Base-by-base conservation (phyloP, 78 protist species). In the Blattamonas nauphoetae region DNA sequence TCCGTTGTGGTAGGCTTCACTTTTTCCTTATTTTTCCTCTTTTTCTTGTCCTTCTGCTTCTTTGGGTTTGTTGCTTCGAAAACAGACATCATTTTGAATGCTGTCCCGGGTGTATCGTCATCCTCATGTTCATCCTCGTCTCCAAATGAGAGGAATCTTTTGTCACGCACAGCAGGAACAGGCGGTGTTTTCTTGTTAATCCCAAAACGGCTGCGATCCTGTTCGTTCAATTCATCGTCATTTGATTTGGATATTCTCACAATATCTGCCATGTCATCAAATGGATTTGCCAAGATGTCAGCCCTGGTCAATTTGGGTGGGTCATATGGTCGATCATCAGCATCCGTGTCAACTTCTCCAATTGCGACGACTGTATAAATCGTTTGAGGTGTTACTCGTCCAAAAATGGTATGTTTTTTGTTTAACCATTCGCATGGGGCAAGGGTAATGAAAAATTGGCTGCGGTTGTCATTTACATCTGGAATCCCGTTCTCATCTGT, bases 361-460 rank as follows among this genome's bases (percentile, higher is more conserved):
- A 94, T 43, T 2, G 86, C 45, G 29, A 86, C 32, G 1, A 94
- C 78, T 55, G 95, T 96, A 87, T 78, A 96, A 0, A 94, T 29
- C 1, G 98, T 91, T 32, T 95, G 92, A 45, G 95, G 95, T 0
- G 87, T 84, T 0, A 88, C 92, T 91, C 89, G 90, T 41, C 96
- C 98, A 64, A 96, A 96, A 11, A 96, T 86, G 11, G 98, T 96
- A 88, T 95, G 95, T 77, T 91, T 95, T n/a, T 86, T 35, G 3
- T 91, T 86, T 44, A 96, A 91, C 63, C 91, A 91, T n/a, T 89
- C 94, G 1, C 93, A 45, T 41, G 83, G 34, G 3, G 84, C 94
- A 2, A 96, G 43, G 21, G 99, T 96, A 84, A 97, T 80, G 91
- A 96, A 97, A 84, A 95, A 97, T 85, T 97, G 99, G 0, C 93